Percentiles rank a stretch among this genome's conserved stretches.
Evolutionary conservation across 2,329 filamentous ascomycete species (phyloP).

Genomic region (Cercospora canescens): DNA sequence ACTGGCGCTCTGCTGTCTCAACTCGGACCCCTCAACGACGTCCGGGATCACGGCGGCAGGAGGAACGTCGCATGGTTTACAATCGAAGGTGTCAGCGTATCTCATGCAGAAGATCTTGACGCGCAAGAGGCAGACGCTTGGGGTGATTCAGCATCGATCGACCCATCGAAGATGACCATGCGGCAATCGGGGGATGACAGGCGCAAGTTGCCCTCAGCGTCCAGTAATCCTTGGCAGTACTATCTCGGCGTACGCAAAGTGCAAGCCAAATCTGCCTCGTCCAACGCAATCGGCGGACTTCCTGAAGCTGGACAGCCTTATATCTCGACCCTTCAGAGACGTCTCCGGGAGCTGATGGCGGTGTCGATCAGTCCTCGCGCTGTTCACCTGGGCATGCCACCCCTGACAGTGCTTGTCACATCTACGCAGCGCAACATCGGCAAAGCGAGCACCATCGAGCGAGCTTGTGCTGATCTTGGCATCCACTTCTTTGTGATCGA

Average conservation of each 20-base stretch:
- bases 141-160: slow-evolving; percentile 84
- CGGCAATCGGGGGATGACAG: slow-evolving; percentile 88
- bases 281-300: slow-evolving; percentile 22
- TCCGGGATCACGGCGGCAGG: slow-evolving; percentile 52
- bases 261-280: slow-evolving; percentile 55
- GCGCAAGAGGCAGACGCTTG: slow-evolving; percentile 69
- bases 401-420: slow-evolving; percentile 81
- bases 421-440: slow-evolving; percentile 94
- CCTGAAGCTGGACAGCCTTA: slow-evolving; percentile 44
- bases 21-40: slow-evolving; percentile 39
- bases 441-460: slow-evolving; percentile 75
- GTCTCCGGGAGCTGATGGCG: slow-evolving; percentile 79
- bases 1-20: slow-evolving; percentile 43
- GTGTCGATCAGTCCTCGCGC: slow-evolving; percentile 87
- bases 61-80: slow-evolving; percentile 82
- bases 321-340: slow-evolving; percentile 52
- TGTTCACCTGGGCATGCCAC: slow-evolving; percentile 82
- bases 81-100: slow-evolving; percentile 68
- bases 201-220: slow-evolving; percentile 73
- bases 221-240: slow-evolving; percentile 81
- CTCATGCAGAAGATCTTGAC: slow-evolving; percentile 51
- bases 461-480: slow-evolving; percentile 84
- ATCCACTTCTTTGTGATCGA: slow-evolving; percentile 88
- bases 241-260: slow-evolving; percentile 75
- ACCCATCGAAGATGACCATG: slow-evolving; percentile 83